These are phyloP conservation scores for Dianthus caryophyllus DNA, from an alignment of 148 eudicot genomes.

Conservation along the genomic window DNA sequence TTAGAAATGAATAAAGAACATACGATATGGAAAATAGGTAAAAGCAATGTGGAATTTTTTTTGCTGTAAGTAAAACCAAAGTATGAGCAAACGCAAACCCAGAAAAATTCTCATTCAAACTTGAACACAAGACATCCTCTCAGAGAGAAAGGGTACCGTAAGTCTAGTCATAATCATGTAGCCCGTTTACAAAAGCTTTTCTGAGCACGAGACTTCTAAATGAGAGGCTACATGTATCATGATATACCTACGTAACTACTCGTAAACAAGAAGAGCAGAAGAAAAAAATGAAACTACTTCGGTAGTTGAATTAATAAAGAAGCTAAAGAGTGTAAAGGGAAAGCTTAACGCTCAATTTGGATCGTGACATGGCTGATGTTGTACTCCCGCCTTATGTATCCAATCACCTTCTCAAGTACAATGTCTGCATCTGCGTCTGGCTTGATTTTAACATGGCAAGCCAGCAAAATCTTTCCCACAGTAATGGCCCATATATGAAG, in stretches of 20 bases:
- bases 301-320: constrained; percentile 4
- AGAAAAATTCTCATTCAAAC: constrained; percentile 21
- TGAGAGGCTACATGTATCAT: constrained; percentile 16
- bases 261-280: background rate
- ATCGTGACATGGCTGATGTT: constrained; percentile 91
- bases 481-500: constrained; percentile 97
- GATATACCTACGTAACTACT: background rate
- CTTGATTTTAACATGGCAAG: constrained; percentile 83
- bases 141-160: background rate
- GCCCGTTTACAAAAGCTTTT: constrained; percentile 13
- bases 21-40: background rate
- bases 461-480: constrained; percentile 74
- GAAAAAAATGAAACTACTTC: constrained; percentile 5
- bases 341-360: constrained; percentile 60
- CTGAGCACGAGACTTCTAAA: background rate
- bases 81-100: constrained; percentile 14
- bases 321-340: background rate
- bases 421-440: constrained; percentile 78
- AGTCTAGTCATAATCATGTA: constrained; percentile 14
- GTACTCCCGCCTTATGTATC: constrained; percentile 65
- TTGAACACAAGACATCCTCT: constrained; percentile 19
- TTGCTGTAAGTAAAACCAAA: background rate
- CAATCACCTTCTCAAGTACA: constrained; percentile 78
- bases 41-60: background rate
- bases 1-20: background rate